phyloP scores from a whole-genome alignment of 345 rosid species.

The Syzygium aqueum region DNA sequence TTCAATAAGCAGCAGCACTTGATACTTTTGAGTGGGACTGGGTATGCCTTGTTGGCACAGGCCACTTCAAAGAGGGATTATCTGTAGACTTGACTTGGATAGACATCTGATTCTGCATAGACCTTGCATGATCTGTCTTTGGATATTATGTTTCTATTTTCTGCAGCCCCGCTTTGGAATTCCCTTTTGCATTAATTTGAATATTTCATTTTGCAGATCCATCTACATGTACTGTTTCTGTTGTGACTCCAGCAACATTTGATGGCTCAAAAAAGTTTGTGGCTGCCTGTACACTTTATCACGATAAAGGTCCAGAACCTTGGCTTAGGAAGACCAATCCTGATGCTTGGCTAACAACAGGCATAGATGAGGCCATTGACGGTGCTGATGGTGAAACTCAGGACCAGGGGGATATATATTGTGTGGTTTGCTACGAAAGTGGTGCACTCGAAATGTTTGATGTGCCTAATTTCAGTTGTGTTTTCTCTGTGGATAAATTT shows the following conservation, averaged over 20 bases:
- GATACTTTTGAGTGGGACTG: neutral
- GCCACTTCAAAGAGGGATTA: neutral
- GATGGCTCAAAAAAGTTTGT: slow-evolving; percentile 53
- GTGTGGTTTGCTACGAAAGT: slow-evolving; percentile 77
- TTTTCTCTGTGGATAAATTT: slow-evolving; percentile 78
- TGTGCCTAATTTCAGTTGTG: slow-evolving; percentile 78
- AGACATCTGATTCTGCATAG: neutral
- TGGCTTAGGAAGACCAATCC: slow-evolving; percentile 95
- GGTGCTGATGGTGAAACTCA: slow-evolving; percentile 75
- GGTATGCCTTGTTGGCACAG: neutral
- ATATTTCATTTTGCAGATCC: slow-evolving; percentile 49
- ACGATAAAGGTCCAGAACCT: slow-evolving; percentile 90
- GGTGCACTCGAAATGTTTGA: slow-evolving; percentile 92
- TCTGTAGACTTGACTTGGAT: neutral
- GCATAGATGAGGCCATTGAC: slow-evolving; percentile 74
- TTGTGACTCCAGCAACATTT: slow-evolving; percentile 54
- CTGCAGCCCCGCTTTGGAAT: neutral
- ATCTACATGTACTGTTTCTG: slow-evolving; percentile 69
- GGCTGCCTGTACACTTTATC: slow-evolving; percentile 86
- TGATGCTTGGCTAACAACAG: slow-evolving; percentile 97
- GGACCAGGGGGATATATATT: slow-evolving; percentile 91
- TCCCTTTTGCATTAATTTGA: neutral
- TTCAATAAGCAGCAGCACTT: neutral
- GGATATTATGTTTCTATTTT: no score
- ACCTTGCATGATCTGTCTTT: neutral